phyloP scores from a whole-genome alignment of 176 grass and related monocot genomes.

The Cenchrus purpureus region DNA sequence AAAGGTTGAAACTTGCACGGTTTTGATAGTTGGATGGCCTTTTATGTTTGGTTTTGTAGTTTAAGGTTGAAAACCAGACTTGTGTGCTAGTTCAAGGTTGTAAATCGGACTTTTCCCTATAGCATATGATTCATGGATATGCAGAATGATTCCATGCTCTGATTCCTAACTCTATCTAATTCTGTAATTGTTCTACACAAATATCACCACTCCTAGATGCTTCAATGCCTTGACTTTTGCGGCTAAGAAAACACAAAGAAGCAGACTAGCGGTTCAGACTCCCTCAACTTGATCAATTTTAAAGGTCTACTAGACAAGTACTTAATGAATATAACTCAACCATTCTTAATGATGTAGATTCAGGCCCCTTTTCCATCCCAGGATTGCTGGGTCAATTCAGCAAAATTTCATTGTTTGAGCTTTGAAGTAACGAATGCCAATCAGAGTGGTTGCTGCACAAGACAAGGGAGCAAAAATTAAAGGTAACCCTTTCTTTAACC shows the following conservation, averaged over 20 bases:
- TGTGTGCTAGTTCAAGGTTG: too few relatives aligned
- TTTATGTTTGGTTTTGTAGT: too few relatives aligned
- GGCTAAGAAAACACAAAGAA: neutral
- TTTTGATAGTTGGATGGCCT: too few relatives aligned
- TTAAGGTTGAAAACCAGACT: too few relatives aligned
- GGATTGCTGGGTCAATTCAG: slow-evolving; percentile 24
- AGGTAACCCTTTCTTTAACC: neutral
- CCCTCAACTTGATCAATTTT: slow-evolving; percentile 21
- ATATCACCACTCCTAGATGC: neutral
- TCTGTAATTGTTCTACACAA: neutral
- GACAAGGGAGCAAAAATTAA: slow-evolving; percentile 10
- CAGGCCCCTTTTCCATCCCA: slow-evolving; percentile 9
- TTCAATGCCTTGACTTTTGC: neutral
- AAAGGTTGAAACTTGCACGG: too few relatives aligned
- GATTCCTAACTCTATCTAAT: neutral
- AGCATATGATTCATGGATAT: neutral
- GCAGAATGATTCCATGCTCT: neutral
- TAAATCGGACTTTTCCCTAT: too few relatives aligned
- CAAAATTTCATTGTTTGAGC: slow-evolving; percentile 22
- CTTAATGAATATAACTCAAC: neutral
- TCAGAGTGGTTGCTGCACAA: slow-evolving; percentile 10
- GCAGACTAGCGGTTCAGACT: neutral
- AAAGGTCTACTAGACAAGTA: slow-evolving; percentile 7
- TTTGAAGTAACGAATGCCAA: slow-evolving; percentile 10
- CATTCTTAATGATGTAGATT: slow-evolving; percentile 7